Conservation (phyloP, 768 basidiomycete species). For the Scleroderma bovista region DNA sequence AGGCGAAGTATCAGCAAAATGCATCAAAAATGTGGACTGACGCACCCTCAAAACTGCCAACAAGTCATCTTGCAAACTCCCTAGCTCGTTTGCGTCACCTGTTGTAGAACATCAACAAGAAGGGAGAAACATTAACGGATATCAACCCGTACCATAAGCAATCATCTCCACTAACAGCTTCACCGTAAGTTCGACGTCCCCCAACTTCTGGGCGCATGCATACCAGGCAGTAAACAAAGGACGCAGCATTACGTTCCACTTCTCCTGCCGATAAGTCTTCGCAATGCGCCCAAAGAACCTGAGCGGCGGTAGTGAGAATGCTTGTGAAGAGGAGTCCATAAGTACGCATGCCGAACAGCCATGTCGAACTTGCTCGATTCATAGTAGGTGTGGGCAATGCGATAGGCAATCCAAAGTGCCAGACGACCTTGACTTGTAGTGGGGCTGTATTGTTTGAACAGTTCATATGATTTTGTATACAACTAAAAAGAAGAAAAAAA, state of each 20-base stretch:
- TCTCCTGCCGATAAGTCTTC: constrained; percentile 80
- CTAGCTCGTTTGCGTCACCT: constrained; percentile 41
- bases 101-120: constrained; percentile 22
- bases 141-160: constrained; percentile 51
- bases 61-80: constrained; percentile 61
- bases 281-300: constrained; percentile 95
- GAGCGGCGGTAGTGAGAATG: background rate
- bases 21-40: background rate
- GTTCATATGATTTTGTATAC: constrained; percentile 90
- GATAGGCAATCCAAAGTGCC: constrained; percentile 86
- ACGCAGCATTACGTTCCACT: constrained; percentile 70
- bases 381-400: constrained; percentile 84
- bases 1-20: background rate
- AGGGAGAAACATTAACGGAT: background rate
- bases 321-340: background rate
- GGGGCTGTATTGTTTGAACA: constrained; percentile 76
- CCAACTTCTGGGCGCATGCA: constrained; percentile 72
- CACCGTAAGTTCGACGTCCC: constrained; percentile 71
- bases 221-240: constrained; percentile 79
- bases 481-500: constrained; percentile 43
- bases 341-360: constrained; percentile 64
- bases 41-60: constrained; percentile 66
- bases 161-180: constrained; percentile 80
- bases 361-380: constrained; percentile 78
- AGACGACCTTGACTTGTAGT: constrained; percentile 62